Evolutionary conservation across 192 early-diverging fungal species (phyloP), one percentile per base, ranked within the genome.

Genomic region (Podila horticola): DNA sequence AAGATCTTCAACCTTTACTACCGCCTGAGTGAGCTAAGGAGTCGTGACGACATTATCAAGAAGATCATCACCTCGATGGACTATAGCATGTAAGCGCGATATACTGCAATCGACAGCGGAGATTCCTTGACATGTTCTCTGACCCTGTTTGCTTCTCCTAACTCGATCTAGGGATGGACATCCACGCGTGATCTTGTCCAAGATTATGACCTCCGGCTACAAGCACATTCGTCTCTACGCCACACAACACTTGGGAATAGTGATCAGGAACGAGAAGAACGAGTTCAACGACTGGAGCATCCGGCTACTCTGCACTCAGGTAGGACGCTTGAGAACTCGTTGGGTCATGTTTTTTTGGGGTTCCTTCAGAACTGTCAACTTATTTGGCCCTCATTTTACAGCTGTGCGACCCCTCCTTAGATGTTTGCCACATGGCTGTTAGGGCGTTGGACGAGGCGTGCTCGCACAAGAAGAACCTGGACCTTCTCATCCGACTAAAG

Each of bases 191-290:
- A 83, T 96, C 5, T 70, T 96, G 5, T 93, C 92, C 31, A 96
- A 96, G 74, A 83, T 96, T 17, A 92, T 95, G 90, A 94, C 94
- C 3, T 94, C 93, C 9, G 92, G 93, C 0, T 93, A 96, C 68
- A 95, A 95, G 52, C 87, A 88, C 30, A 89, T 94, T 31, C 91
- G 95, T 1, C 74, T 94, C 11, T 94, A 90, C 75, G 88, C 94
- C 6, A 96, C 95, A 0, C 74, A 89, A 62, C 90, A 92, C 71
- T 71, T 95, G 7, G 89, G 93, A n/a, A 75, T 72, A 0, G 85
- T 96, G 20, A 74, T 95, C 26, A 84, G 87, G 26, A 87, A 79
- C 28, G 84, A 85, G 7, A 85, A 84, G 36, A 82, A 86, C 30
- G 91, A 91, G 26, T 92, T 89, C 49, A 88, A 85, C 62, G 91